Conservation (phyloP, 257 asterid genomes). For the Solanum raphanifolium region DNA sequence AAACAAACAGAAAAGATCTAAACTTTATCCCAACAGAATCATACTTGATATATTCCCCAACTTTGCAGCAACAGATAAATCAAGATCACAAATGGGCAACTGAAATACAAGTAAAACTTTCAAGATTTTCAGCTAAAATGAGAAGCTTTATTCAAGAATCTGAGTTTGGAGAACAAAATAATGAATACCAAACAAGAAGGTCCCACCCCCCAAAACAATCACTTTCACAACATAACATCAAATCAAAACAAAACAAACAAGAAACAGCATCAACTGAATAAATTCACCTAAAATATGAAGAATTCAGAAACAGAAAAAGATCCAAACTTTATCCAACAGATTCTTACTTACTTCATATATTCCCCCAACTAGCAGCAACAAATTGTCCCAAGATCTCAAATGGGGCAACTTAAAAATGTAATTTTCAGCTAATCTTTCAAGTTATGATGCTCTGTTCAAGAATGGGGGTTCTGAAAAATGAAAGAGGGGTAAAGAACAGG, state of each 20-base stretch:
- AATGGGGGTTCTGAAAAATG: not conserved
- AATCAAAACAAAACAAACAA: not conserved
- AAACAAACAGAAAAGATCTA: constrained; percentile 3
- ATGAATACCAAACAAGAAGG: not conserved
- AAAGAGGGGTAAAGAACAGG: not conserved
- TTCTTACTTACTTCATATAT: not conserved
- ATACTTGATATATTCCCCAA: constrained; percentile 8
- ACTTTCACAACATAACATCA: not conserved
- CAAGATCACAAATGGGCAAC: not conserved
- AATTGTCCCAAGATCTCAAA: not conserved
- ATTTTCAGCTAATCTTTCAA: not conserved
- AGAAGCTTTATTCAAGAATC: not conserved
- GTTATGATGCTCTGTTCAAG: not conserved
- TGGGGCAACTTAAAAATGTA: not conserved
- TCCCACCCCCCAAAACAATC: not conserved
- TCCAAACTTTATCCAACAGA: not conserved
- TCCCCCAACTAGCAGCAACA: not conserved
- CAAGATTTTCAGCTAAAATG: not conserved
- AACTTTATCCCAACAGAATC: constrained; percentile 1
- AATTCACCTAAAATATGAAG: not conserved
- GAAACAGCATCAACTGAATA: not conserved
- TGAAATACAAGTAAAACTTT: not conserved
- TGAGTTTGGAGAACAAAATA: not conserved
- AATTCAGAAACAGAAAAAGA: not conserved
- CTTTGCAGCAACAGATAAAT: not conserved